Evolutionary conservation across 1,284 basidiomycete species (phyloP).

Genomic region (Golubevia pallescens): DNA sequence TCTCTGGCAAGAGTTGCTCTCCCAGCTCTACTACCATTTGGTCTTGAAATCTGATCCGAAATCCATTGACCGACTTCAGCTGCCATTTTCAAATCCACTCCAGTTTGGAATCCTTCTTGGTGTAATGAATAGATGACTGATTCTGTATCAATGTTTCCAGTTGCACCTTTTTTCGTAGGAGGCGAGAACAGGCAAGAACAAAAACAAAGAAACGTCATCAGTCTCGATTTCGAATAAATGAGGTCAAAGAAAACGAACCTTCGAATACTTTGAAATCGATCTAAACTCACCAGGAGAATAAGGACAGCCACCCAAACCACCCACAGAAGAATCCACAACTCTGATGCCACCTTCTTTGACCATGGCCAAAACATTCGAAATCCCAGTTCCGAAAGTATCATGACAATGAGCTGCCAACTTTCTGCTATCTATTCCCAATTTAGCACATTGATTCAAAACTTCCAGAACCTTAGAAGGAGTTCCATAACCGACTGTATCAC

Average conservation of each 20-base stretch:
- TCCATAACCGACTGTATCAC: constrained; percentile 88
- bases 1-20: constrained; percentile 73
- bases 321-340: constrained; percentile 72
- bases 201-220: not conserved
- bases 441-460: constrained; percentile 75
- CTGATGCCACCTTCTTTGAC: constrained; percentile 67
- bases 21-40: constrained; percentile 80
- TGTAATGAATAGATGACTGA: constrained; percentile 85
- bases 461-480: constrained; percentile 74
- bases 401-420: constrained; percentile 83
- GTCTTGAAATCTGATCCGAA: constrained; percentile 72
- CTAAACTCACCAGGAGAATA: constrained; percentile 80
- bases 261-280: constrained; percentile 67
- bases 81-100: constrained; percentile 67
- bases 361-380: constrained; percentile 67
- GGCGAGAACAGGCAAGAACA: not conserved
- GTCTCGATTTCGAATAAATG: not conserved
- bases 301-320: constrained; percentile 89
- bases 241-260: constrained; percentile 18
- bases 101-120: constrained; percentile 74
- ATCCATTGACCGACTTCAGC: constrained; percentile 77
- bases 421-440: constrained; percentile 70
- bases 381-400: constrained; percentile 85
- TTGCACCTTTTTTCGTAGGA: constrained; percentile 15
- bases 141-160: constrained; percentile 62